A percentile compares a stretch with the other conserved stretches of the same genome.
These are phyloP conservation scores for Gautieria morchelliformis DNA, from an alignment of 768 basidiomycete genomes.

Conservation along the genomic window DNA sequence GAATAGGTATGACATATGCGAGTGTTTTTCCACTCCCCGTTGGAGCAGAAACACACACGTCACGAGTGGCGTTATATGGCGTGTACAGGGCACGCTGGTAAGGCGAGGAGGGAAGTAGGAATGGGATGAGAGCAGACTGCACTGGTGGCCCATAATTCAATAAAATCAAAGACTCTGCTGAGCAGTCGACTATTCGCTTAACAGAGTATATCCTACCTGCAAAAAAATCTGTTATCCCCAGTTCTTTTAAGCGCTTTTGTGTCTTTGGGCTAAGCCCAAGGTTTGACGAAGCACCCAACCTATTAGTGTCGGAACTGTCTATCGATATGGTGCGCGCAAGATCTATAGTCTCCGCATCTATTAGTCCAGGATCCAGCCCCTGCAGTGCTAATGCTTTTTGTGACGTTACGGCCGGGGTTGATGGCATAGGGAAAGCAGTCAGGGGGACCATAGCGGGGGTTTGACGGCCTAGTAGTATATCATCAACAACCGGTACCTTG, in stretches of 20 bases:
- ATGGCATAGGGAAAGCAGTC: constrained; percentile 50
- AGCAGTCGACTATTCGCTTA: neutral
- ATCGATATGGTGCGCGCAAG: constrained; percentile 38
- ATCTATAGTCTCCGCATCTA: constrained; percentile 61
- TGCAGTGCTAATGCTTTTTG: constrained; percentile 64
- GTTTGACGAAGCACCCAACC: constrained; percentile 26
- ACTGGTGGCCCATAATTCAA: constrained; percentile 37
- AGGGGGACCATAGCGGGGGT: neutral
- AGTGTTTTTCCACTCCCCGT: constrained; percentile 98
- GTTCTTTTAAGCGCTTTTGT: constrained; percentile 51
- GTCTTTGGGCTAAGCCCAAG: constrained; percentile 49
- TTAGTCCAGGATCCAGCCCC: constrained; percentile 65
- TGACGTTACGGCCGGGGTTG: constrained; percentile 58
- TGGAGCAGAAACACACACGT: constrained; percentile 91
- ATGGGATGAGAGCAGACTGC: constrained; percentile 80
- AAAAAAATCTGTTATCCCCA: constrained; percentile 82
- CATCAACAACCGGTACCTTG: neutral
- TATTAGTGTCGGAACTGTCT: constrained; percentile 22
- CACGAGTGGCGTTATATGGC: constrained; percentile 57
- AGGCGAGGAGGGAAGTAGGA: constrained; percentile 47
- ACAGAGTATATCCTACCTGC: constrained; percentile 44
- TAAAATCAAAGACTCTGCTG: neutral
- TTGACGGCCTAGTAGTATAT: constrained; percentile 5
- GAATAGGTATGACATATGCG: constrained; percentile 88
- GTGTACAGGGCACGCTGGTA: constrained; percentile 44